A percentile compares a stretch with the other conserved stretches of the same genome.
Evolutionary conservation across 306 rosid species (phyloP).

Genomic region (Castanospermum australe): DNA sequence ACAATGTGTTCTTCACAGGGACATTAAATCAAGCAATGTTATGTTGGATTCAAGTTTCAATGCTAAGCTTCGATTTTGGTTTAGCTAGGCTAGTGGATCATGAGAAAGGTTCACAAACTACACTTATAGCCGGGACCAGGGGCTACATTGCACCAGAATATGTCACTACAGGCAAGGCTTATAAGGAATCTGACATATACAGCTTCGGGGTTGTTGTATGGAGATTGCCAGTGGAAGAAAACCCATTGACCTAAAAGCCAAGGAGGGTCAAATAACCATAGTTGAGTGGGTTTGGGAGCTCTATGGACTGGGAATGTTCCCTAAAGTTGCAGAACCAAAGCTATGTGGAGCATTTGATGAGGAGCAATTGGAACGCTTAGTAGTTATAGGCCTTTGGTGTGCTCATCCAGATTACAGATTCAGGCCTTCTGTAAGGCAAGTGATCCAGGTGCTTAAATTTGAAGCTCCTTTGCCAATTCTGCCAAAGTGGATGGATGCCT

Average conservation of each 20-base stretch:
- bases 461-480: slow-evolving; percentile 14
- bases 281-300: slow-evolving; percentile 32
- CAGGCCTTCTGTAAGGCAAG: slow-evolving; percentile 19
- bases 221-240: slow-evolving; percentile 34
- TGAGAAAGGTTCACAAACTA: background rate
- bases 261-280: background rate
- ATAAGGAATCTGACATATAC: slow-evolving; percentile 10
- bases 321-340: background rate
- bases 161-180: background rate
- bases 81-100: slow-evolving; percentile 28
- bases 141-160: slow-evolving; percentile 31
- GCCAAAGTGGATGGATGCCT: background rate
- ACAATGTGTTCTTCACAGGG: slow-evolving; percentile 23
- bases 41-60: slow-evolving; percentile 27
- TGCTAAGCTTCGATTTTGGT: slow-evolving; percentile 30
- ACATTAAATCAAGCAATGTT: slow-evolving; percentile 29
- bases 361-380: background rate
- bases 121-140: slow-evolving; percentile 10
- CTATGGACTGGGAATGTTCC: background rate
- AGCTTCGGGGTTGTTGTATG: slow-evolving; percentile 22
- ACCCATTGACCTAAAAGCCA: background rate
- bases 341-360: slow-evolving; percentile 13
- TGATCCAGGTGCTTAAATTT: slow-evolving; percentile 7
- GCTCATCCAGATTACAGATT: background rate
- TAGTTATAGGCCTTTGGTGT: slow-evolving; percentile 1